Conservation (phyloP, 73 alveolate species). For the Stentor coeruleus region DNA sequence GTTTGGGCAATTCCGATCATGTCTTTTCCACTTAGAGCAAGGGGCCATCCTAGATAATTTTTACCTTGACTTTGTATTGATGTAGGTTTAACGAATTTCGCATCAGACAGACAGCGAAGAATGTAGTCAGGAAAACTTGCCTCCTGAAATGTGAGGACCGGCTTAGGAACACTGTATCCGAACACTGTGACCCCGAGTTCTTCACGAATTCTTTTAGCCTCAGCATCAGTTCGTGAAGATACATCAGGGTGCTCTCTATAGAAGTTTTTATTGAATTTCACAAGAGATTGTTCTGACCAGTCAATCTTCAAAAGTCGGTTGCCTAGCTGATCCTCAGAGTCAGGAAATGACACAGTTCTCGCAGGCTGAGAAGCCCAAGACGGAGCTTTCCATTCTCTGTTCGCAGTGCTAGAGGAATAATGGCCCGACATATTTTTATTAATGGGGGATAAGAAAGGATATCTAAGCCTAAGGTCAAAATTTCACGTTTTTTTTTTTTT, state of each 20-base stretch:
- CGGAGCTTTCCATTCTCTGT: conserved; percentile 9
- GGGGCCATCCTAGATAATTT: conserved; percentile 66
- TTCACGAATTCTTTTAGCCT: conserved; percentile 1
- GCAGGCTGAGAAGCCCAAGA: not conserved
- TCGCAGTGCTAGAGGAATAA: not conserved
- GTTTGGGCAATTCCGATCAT: conserved; percentile 93
- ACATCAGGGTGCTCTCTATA: conserved; percentile 39
- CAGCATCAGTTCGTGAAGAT: not conserved
- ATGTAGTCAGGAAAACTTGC: conserved; percentile 11
- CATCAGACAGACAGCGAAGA: not conserved
- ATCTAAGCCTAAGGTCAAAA: too few species aligned
- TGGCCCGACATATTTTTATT: not conserved
- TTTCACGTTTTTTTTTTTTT: too few species aligned
- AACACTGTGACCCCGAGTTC: conserved; percentile 1
- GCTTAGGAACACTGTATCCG: conserved; percentile 12
- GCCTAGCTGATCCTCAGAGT: not conserved
- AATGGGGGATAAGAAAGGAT: too few species aligned
- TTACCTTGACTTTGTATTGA: conserved; percentile 28
- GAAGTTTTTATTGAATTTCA: conserved; percentile 17
- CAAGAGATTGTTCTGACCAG: not conserved
- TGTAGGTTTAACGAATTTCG: conserved; percentile 3
- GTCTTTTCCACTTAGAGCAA: conserved; percentile 87
- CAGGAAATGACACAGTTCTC: not conserved
- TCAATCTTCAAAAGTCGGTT: not conserved
- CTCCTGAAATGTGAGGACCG: conserved; percentile 16